Evolutionary conservation across 1,284 basidiomycete species (phyloP), one percentile per base, ranked within the genome.

Genomic region (Rhodotorula sp.): DNA sequence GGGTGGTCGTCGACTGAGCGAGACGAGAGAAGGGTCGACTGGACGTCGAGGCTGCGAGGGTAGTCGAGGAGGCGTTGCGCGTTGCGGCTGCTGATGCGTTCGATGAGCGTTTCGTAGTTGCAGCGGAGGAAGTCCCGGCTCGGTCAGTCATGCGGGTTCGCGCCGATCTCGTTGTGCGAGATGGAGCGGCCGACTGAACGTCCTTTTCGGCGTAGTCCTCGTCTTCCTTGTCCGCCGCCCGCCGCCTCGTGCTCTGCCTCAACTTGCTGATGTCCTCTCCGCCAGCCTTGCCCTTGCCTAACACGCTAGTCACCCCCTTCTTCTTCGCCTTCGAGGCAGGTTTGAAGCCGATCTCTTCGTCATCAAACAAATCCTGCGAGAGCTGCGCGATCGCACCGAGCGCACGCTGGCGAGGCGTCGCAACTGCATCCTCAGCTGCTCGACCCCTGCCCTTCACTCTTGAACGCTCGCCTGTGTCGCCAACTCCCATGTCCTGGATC

Each of bases 361-460:
- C 61, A 34, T 51, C 47, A 9, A 66, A 30, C 1, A 66, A 61
- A n/a, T 70, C 68, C 30, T 54, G 48, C 37, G 64, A 59, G 7
- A 70, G 68, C 48, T 61, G 52, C 11, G 64, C 65, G 44, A 70
- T 70, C 5, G 68, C 68, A n/a, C 68, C 61, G 20, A 70, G 62
- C 13, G 68, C 68, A 4, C 53, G 51, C 26, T 66, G 64, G 0
- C 68, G 61, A 6, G 68, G 68, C 28, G 68, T 70, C 28, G 58
- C 52, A 26, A 26, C 26, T 11, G n/a, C 34, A 47, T 54, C 31
- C 28, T 11, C 22, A 4, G 26, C 20, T 47, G 20, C 13, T 11
- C 26, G 16, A n/a, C 50, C 31, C 24, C 26, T 24, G n/a, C 24
- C 31, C 34, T 20, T n/a, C 24, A 8, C 13, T 9, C 26, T n/a